Conservation (phyloP, 2,329 filamentous ascomycete species). For the Rutstroemia sp. region DNA sequence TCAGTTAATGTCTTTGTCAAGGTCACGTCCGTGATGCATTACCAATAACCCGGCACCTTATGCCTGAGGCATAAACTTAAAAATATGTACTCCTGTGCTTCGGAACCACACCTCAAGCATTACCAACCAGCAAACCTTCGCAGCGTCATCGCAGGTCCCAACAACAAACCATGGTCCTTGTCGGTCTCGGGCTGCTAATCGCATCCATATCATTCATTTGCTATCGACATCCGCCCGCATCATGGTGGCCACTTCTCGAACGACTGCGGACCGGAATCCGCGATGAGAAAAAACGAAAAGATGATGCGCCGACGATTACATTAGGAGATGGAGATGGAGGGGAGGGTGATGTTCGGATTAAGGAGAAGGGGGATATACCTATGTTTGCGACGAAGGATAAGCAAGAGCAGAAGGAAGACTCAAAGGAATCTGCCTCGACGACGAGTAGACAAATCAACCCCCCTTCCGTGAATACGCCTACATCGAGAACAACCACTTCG, state of each 20-base stretch:
- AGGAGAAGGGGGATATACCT: background rate
- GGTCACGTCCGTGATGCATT: no score
- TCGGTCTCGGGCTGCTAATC: conserved; percentile 56
- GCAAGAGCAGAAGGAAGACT: background rate
- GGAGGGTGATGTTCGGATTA: background rate
- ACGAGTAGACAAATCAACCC: no score
- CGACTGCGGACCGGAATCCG: conserved; percentile 19
- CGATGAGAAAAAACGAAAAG: conserved; percentile 3
- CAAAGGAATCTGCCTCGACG: no score
- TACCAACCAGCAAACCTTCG: background rate
- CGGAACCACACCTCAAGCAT: no score
- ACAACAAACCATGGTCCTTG: background rate
- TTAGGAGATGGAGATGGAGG: background rate
- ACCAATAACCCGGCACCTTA: no score
- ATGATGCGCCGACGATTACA: conserved; percentile 10
- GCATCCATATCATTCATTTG: conserved; percentile 52
- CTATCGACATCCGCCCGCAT: conserved; percentile 45
- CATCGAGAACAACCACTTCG: background rate
- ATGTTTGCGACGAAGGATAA: background rate
- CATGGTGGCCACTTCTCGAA: conserved; percentile 34
- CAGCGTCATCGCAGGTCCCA: background rate
- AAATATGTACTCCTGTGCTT: no score
- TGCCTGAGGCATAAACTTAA: no score
- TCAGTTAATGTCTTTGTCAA: no score
- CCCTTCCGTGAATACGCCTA: background rate